These are phyloP conservation scores for Diaporthe australafricana DNA, from an alignment of 2,329 filamentous ascomycete species.

Conservation along the genomic window DNA sequence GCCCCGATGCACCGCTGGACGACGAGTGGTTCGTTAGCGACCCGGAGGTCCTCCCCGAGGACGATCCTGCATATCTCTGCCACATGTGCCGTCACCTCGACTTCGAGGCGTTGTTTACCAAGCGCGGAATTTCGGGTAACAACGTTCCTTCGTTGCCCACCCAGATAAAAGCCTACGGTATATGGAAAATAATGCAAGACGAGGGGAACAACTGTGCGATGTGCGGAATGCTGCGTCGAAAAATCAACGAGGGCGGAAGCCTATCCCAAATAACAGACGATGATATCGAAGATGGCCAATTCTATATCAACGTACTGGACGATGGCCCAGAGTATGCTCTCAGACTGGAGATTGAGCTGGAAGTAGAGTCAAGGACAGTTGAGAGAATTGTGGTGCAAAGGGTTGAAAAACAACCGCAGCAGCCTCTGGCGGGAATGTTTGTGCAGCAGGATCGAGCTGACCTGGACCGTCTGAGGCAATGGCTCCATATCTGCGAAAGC, in stretches of 20 bases:
- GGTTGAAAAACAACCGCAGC: neutral
- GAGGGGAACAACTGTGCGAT: neutral
- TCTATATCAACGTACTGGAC: conserved; percentile 4
- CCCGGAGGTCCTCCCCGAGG: neutral
- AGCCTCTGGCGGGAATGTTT: neutral
- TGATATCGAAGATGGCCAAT: neutral
- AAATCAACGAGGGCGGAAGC: neutral
- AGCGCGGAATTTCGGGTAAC: neutral
- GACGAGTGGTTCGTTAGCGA: neutral
- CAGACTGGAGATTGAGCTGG: neutral
- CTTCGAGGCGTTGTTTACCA: neutral
- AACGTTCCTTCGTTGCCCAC: neutral
- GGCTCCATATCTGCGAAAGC: neutral
- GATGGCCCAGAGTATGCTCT: neutral
- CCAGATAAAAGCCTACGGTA: neutral
- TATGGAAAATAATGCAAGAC: neutral
- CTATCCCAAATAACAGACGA: neutral
- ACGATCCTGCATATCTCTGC: neutral
- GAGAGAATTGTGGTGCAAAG: neutral
- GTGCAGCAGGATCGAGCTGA: neutral
- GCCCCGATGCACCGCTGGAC: neutral
- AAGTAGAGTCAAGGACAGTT: neutral
- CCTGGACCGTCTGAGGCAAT: neutral
- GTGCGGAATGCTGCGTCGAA: neutral
- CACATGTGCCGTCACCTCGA: neutral